Conservation (phyloP, 1,284 basidiomycete species). For the Polyporus tsugae region DNA sequence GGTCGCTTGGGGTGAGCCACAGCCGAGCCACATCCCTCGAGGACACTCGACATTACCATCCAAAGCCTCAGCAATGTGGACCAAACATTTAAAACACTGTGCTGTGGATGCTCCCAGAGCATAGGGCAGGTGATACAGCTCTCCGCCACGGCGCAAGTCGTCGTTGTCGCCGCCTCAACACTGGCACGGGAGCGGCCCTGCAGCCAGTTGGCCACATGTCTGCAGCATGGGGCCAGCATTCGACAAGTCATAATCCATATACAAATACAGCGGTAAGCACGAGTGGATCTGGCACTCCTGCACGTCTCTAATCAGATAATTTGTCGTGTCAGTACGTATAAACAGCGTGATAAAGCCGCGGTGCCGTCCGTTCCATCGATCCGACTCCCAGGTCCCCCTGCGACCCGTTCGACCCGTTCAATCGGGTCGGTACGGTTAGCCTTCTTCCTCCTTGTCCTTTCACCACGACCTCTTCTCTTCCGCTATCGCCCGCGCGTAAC, state of each 20-base stretch:
- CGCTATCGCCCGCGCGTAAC: slow-evolving; percentile 3
- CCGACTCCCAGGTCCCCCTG: background rate
- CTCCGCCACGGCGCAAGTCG: background rate
- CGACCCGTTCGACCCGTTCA: slow-evolving; percentile 3
- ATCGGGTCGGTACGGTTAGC: background rate
- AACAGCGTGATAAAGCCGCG: background rate
- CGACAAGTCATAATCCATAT: background rate
- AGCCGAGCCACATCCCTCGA: background rate
- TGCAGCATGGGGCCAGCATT: background rate
- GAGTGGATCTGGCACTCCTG: background rate
- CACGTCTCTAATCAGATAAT: slow-evolving; percentile 4
- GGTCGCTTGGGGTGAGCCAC: background rate
- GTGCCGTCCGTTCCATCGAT: slow-evolving; percentile 9
- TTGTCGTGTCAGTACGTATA: slow-evolving; percentile 8
- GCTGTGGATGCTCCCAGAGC: background rate
- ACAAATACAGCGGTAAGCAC: slow-evolving; percentile 4
- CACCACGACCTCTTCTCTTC: background rate
- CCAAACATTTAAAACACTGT: background rate
- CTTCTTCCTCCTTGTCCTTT: background rate
- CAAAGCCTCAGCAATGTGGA: background rate
- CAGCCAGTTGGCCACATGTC: background rate
- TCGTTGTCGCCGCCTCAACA: background rate
- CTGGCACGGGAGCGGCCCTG: background rate
- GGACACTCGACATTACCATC: background rate
- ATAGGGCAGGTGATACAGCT: background rate